These are phyloP conservation scores for Penicillium brevicompactum DNA, from an alignment of 2,329 filamentous ascomycete genomes.

Conservation along the genomic window DNA sequence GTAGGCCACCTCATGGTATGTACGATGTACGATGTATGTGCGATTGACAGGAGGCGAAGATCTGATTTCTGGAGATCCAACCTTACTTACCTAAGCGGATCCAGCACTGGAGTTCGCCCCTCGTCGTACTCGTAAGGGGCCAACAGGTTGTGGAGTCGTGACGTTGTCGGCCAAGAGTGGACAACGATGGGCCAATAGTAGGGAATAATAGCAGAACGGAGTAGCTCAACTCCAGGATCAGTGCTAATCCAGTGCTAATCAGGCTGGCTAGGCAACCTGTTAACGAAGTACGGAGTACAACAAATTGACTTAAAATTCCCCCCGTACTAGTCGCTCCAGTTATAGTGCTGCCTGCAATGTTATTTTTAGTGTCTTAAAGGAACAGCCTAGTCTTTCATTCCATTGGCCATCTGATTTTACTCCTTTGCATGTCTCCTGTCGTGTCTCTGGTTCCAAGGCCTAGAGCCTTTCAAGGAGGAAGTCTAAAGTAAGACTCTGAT, in stretches of 20 bases:
- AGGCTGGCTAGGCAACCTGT: too few relatives aligned
- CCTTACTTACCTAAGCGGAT: constrained; percentile 3
- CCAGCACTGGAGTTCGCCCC: too few relatives aligned
- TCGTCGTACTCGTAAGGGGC: neutral
- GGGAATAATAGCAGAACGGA: neutral
- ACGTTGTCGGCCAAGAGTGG: constrained; percentile 6
- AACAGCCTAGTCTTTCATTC: neutral
- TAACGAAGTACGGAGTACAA: too few relatives aligned
- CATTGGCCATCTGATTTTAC: neutral
- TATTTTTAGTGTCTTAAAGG: neutral
- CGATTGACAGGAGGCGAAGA: neutral
- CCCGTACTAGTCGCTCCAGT: neutral
- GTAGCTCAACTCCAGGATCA: neutral
- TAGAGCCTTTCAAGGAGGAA: neutral
- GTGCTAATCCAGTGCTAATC: too few relatives aligned
- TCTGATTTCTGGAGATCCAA: neutral
- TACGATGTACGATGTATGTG: neutral
- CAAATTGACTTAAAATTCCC: too few relatives aligned
- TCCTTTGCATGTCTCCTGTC: too few relatives aligned
- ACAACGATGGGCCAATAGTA: constrained; percentile 15
- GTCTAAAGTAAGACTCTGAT: constrained; percentile 10
- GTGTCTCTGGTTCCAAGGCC: neutral
- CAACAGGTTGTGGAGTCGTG: neutral
- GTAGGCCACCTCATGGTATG: constrained; percentile 20
- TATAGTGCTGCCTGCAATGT: constrained; percentile 1